These are phyloP conservation scores for Microbotryum scabiosae DNA, from an alignment of 1,284 basidiomycete species.

Conservation along the genomic window DNA sequence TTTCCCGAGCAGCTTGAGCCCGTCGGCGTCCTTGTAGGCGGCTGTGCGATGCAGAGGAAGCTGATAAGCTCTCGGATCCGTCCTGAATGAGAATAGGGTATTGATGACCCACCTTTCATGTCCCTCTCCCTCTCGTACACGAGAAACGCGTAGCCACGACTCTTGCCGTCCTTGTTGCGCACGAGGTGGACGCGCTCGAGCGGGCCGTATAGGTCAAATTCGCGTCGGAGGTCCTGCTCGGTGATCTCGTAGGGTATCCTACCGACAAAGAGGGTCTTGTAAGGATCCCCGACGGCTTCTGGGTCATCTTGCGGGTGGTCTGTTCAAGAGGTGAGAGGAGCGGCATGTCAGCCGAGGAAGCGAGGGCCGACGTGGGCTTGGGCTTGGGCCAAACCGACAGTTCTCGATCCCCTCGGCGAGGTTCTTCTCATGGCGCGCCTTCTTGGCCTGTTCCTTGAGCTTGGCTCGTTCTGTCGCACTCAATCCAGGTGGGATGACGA, in stretches of 20 bases:
- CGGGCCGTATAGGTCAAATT: slow-evolving; percentile 90
- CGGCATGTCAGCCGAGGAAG: background rate
- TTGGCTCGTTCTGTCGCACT: background rate
- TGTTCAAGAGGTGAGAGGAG: slow-evolving; percentile 36
- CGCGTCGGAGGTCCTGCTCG: slow-evolving; percentile 81
- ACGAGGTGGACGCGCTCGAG: slow-evolving; percentile 89
- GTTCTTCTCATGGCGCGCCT: slow-evolving; percentile 12
- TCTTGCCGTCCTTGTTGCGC: slow-evolving; percentile 60
- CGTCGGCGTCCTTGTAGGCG: slow-evolving; percentile 99
- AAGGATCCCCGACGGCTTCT: slow-evolving; percentile 94
- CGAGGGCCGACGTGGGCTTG: background rate
- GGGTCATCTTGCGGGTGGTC: slow-evolving; percentile 84
- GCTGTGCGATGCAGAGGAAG: slow-evolving; percentile 47
- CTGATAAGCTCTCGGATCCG: background rate
- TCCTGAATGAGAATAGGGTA: background rate
- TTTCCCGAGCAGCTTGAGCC: slow-evolving; percentile 88
- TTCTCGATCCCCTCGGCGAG: slow-evolving; percentile 14
- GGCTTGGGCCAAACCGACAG: slow-evolving; percentile 16
- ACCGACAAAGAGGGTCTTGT: slow-evolving; percentile 96
- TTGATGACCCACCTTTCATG: slow-evolving; percentile 73
- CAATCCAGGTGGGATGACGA: background rate
- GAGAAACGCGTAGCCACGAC: slow-evolving; percentile 90
- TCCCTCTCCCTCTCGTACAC: slow-evolving; percentile 97
- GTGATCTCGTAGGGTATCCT: slow-evolving; percentile 84
- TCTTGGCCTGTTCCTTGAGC: slow-evolving; percentile 63